Evolutionary conservation across 164 flowering plant species (phyloP), one percentile per base, ranked within the genome.

Genomic region (Stephania japonica): DNA sequence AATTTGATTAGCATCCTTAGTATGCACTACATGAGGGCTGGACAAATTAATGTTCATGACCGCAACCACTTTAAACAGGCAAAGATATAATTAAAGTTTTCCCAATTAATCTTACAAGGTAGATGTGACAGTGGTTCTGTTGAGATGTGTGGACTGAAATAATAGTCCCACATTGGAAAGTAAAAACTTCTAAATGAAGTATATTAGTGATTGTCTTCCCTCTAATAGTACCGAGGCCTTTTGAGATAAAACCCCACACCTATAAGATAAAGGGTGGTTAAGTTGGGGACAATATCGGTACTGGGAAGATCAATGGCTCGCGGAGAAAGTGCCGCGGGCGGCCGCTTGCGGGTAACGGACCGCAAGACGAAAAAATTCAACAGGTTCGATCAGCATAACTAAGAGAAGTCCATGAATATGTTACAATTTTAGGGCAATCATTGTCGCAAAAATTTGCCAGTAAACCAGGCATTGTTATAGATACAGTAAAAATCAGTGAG

Each of bases 1-100:
- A n/a, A n/a, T 25, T 21, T 66, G 59, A 71, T 75, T 42, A 72
- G 61, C 50, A 64, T 38, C 61, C 11, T 18, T 44, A 42, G 21
- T 5, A 7, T 12, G 42, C 24, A 21, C 18, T 2, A 10, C 44
- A 68, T n/a, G 38, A 14, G 41, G 18, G 10, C 42, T 64, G 26
- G 62, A 41, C 38, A 23, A 71, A n/a, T n/a, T 59, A 21, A 59
- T 6, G 41, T 61, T 18, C 16, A 18, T 14, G 43, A 10, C 38
- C 42, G 6, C 69, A 67, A 59, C n/a, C 24, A 27, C 13, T 41
- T 7, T 64, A 18, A 64, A 64, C 38, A 26, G 67, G 67, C 23
- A 67, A 42, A 69, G 72, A 47, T 25, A 24, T 42, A 41, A 49
- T 23, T 61, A 13, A 47, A 59, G 7, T 59, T 32, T n/a, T 2